Percentiles rank a stretch among this genome's conserved stretches.
Conservation (phyloP, 2,329 filamentous ascomycete genomes). For the Lachnellula arida region DNA sequence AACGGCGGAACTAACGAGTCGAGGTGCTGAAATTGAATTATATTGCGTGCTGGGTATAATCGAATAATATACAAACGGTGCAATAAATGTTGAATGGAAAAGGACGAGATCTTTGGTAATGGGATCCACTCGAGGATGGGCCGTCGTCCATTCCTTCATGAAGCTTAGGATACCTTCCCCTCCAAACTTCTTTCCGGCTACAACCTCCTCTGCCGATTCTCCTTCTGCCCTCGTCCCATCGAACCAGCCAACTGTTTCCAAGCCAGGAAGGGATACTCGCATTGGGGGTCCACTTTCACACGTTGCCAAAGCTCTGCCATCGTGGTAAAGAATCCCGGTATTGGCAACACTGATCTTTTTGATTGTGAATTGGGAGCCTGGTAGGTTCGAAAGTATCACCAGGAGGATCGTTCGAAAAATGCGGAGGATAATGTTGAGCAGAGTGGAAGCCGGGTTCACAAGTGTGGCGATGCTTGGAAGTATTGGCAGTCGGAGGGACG, state of each 20-base stretch:
- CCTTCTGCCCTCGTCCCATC: constrained; percentile 55
- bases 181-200: constrained; percentile 49
- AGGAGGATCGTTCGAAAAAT: constrained; percentile 55
- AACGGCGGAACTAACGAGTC: constrained; percentile 48
- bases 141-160: constrained; percentile 68
- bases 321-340: constrained; percentile 61
- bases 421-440: constrained; percentile 43
- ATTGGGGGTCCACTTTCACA: constrained; percentile 70
- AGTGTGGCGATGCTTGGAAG: constrained; percentile 64
- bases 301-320: constrained; percentile 62
- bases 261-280: constrained; percentile 54
- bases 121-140: constrained; percentile 63
- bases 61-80: constrained; percentile 65
- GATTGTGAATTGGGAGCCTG: constrained; percentile 51
- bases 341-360: constrained; percentile 69
- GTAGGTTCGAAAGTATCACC: constrained; percentile 52
- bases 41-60: constrained; percentile 40
- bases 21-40: constrained; percentile 26
- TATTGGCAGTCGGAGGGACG: constrained; percentile 49
- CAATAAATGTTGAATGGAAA: constrained; percentile 61
- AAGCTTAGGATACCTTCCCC: constrained; percentile 52
- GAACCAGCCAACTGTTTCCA: constrained; percentile 69
- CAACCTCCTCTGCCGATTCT: constrained; percentile 29
- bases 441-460: constrained; percentile 52
- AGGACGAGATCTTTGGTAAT: constrained; percentile 60